Base-by-base conservation (phyloP, 73 alveolate genomes). In the Effrenium voratum region DNA sequence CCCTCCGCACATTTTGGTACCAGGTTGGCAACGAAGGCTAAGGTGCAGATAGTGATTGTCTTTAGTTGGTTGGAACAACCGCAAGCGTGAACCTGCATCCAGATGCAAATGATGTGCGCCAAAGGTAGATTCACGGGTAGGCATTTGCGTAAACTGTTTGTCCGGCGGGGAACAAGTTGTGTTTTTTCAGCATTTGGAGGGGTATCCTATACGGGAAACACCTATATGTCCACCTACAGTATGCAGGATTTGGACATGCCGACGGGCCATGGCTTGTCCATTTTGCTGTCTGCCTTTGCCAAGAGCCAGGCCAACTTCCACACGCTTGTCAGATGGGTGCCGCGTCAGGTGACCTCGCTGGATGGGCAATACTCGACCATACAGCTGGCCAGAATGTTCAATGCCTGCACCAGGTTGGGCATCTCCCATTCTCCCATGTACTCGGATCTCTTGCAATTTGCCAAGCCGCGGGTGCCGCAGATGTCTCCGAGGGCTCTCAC, bases 261-360 rank as follows among this genome's bases (percentile, higher is more conserved):
- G 76, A 82, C 92, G 8, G 97, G 97, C 41, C 50, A 34, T 36
- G 97, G 97, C 13, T 47, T 90, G 73, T 90, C 81, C 38, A 40
- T 52, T 16, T n/a, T 92, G 46, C 70, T 92, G 75, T n/a, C 68
- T n/a, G 91, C 98, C 32, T 92, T 92, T 70, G 98, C 98, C 3
- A 72, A 55, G 57, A 55, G 98, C 91, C 44, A 92, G 30, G 87
- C 98, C 10, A 55, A 92, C 81, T 92, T 92, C 81, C 92, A 92
- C 49, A 75, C 82, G 41, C 47, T 92, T 32, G 12, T 92, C 45
- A 36, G 91, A 5, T 92, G 98, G 98, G 86, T 92, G 24, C 98
- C 98, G 46, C 77, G 45, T 36, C 98, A 92, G 45, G 98, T 92
- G 75, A 50, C 91, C 26, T 38, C 92, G 40, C 98, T 92, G 46